A percentile compares a stretch with the other conserved stretches of the same genome.
These are phyloP conservation scores for Guillardia theta DNA, from an alignment of 78 protist genomes.

Conservation along the genomic window DNA sequence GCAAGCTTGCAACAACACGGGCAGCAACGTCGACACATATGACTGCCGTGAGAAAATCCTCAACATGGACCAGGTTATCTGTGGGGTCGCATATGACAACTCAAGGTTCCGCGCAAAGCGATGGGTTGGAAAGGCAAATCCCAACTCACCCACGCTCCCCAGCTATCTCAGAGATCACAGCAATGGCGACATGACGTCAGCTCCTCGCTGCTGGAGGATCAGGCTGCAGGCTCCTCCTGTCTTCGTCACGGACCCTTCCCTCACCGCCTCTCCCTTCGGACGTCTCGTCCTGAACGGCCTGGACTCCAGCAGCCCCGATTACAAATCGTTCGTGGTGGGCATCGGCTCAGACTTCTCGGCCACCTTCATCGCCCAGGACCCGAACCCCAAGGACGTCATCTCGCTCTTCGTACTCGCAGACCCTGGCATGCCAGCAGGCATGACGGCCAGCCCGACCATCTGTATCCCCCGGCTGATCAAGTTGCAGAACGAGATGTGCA, in stretches of 20 bases:
- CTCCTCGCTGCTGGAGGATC: not conserved
- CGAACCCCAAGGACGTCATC: not conserved
- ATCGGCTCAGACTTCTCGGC: not conserved
- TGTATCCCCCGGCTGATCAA: not conserved
- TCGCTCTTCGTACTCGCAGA: not conserved
- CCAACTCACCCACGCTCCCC: not conserved
- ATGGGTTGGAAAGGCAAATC: not conserved
- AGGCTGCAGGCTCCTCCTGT: not conserved
- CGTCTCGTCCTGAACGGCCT: no score
- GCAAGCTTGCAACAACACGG: not conserved
- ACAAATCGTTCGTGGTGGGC: no score
- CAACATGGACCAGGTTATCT: slow-evolving; percentile 19
- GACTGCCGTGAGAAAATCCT: not conserved
- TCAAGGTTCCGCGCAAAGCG: not conserved
- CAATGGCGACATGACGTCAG: not conserved
- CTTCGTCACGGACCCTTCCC: not conserved
- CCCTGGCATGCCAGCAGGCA: not conserved
- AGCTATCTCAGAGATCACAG: not conserved
- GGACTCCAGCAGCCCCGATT: no score
- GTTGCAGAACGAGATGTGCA: not conserved
- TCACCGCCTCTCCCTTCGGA: not conserved
- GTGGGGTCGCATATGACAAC: not conserved
- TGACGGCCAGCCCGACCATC: not conserved
- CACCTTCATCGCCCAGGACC: slow-evolving; percentile 7
- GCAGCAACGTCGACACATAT: not conserved